These are phyloP conservation scores for Ustilago hordei DNA, from an alignment of 1,284 basidiomycete species.

Conservation along the genomic window DNA sequence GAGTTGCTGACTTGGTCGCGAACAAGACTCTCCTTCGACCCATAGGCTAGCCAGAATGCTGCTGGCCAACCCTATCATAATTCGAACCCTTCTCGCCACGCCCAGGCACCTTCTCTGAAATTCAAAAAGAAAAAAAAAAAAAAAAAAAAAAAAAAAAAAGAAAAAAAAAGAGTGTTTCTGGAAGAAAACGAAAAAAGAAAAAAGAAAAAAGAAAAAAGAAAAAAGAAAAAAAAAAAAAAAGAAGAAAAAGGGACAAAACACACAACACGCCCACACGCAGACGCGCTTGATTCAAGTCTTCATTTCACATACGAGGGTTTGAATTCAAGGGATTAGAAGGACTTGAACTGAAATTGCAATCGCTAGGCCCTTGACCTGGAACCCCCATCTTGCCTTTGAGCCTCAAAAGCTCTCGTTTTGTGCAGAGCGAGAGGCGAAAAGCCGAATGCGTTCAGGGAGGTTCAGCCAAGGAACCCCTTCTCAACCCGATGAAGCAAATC, in stretches of 20 bases:
- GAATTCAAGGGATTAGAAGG: not conserved
- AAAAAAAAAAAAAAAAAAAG: slow-evolving; percentile 10
- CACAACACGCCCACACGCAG: not conserved
- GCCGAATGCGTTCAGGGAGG: slow-evolving; percentile 12
- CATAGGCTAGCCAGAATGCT: not conserved
- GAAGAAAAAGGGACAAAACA: slow-evolving; percentile 29
- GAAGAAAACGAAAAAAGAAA: slow-evolving; percentile 13
- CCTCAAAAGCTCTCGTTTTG: not conserved
- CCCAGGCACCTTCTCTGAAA: slow-evolving; percentile 1
- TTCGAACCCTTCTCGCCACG: slow-evolving; percentile 10
- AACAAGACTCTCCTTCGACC: not conserved
- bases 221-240: slow-evolving; percentile 22
- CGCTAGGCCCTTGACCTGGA: not conserved
- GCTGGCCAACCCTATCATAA: not conserved
- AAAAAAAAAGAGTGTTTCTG: slow-evolving; percentile 1
- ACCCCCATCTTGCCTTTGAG: not conserved
- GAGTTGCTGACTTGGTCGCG: not conserved
- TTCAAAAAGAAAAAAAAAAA: not conserved
- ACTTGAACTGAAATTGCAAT: not conserved
- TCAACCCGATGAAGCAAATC: too few species aligned
- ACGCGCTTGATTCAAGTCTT: not conserved
- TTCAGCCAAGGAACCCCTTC: too few species aligned
- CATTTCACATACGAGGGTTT: not conserved
- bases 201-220: slow-evolving; percentile 13
- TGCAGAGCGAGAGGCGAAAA: not conserved